These are phyloP conservation scores for Aspergillus clavatus DNA, from an alignment of 2,329 filamentous ascomycete genomes.

Conservation along the genomic window DNA sequence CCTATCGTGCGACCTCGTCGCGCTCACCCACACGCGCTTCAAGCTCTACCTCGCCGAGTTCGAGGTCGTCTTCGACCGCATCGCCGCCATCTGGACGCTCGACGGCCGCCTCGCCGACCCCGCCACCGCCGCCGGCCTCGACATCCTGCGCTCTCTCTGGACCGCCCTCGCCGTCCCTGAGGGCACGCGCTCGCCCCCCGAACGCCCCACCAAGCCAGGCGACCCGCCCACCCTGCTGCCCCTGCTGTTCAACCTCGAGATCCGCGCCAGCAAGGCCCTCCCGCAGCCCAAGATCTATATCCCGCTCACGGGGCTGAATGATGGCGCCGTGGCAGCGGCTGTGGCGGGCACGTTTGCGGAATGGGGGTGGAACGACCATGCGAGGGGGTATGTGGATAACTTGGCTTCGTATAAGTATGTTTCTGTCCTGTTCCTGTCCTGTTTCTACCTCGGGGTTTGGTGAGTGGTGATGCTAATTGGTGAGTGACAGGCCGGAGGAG, in stretches of 20 bases:
- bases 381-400: conserved; percentile 5
- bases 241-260: conserved; percentile 10
- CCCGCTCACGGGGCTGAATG: conserved; percentile 10
- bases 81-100: conserved; percentile 17
- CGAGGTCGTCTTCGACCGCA: conserved; percentile 10
- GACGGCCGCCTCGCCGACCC: too few relatives aligned
- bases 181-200: conserved; percentile 7
- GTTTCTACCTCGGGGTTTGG: background rate
- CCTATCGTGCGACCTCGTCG: conserved; percentile 16
- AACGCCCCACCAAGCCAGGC: conserved; percentile 5
- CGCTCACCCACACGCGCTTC: conserved; percentile 12
- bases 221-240: conserved; percentile 7
- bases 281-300: conserved; percentile 11
- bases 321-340: conserved; percentile 5
- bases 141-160: conserved; percentile 16
- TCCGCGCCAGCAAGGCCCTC: background rate
- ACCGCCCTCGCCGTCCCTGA: conserved; percentile 6
- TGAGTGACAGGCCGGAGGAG: background rate
- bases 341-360: conserved; percentile 5
- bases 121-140: conserved; percentile 10
- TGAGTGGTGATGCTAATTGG: too few relatives aligned
- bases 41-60: conserved; percentile 16
- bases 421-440: background rate
- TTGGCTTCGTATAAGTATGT: conserved; percentile 12
- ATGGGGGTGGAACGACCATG: conserved; percentile 3